Conservation (phyloP, 108 stramenopile species). For the Pseudonitzschia pungens region DNA sequence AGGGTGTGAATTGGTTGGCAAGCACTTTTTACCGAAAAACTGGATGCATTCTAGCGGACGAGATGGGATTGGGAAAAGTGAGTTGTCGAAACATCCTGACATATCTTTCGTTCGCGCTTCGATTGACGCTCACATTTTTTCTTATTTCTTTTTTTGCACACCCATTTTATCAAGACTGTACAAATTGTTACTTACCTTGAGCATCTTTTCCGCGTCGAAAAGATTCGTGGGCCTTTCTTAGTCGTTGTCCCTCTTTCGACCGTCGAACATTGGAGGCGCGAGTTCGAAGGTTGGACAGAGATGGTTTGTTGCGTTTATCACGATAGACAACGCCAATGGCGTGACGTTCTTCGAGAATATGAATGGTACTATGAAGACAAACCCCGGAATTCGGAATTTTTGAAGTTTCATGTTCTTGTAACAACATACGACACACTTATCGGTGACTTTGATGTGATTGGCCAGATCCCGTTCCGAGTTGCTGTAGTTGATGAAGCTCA, state of each 20-base stretch:
- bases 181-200: slow-evolving; percentile 96
- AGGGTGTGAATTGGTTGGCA: slow-evolving; percentile 96
- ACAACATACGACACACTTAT: slow-evolving; percentile 94
- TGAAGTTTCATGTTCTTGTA: slow-evolving; percentile 94
- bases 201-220: slow-evolving; percentile 91
- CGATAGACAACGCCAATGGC: slow-evolving; percentile 91
- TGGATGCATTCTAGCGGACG: slow-evolving; percentile 95
- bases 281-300: slow-evolving; percentile 96
- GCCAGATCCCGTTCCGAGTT: slow-evolving; percentile 84
- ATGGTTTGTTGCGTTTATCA: slow-evolving; percentile 97
- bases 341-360: slow-evolving; percentile 95
- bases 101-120: background rate
- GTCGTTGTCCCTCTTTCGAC: slow-evolving; percentile 97
- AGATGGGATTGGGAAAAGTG: slow-evolving; percentile 86
- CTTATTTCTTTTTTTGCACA: background rate
- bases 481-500: slow-evolving; percentile 98
- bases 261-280: slow-evolving; percentile 98
- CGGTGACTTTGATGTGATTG: slow-evolving; percentile 87
- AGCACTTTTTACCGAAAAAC: slow-evolving; percentile 88
- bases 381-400: slow-evolving; percentile 92
- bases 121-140: background rate
- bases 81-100: slow-evolving; percentile 12
- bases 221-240: slow-evolving; percentile 89
- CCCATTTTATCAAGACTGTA: slow-evolving; percentile 84
- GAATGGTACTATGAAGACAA: slow-evolving; percentile 98